These are phyloP conservation scores for Elsinoe australis DNA, from an alignment of 2,329 filamentous ascomycete species.

Conservation along the genomic window DNA sequence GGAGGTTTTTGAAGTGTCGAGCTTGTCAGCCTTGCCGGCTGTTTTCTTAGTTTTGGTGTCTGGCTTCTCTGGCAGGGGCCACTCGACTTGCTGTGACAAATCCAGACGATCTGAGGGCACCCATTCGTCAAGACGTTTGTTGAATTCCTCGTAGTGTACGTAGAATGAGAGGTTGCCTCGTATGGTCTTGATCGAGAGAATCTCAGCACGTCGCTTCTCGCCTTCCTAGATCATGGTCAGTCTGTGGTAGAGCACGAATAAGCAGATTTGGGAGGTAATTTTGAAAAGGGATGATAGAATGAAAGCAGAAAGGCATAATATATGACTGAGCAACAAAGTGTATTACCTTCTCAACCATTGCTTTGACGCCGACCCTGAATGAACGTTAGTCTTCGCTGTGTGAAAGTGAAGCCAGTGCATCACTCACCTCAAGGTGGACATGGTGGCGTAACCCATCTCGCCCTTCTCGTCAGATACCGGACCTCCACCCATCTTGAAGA, in stretches of 20 bases:
- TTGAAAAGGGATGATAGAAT: constrained; percentile 17
- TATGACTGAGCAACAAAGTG: no score
- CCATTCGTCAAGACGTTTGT: constrained; percentile 87
- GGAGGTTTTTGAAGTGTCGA: constrained; percentile 28
- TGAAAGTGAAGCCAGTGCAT: constrained; percentile 3
- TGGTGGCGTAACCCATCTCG: constrained; percentile 74
- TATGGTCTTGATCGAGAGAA: constrained; percentile 84
- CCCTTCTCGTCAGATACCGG: constrained; percentile 37
- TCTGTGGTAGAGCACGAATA: neutral
- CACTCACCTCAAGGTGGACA: constrained; percentile 70
- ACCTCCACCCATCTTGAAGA: constrained; percentile 11
- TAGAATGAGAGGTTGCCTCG: constrained; percentile 87
- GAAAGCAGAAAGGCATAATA: constrained; percentile 25
- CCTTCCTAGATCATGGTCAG: constrained; percentile 52
- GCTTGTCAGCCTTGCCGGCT: constrained; percentile 32
- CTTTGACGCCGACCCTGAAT: constrained; percentile 57
- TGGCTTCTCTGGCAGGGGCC: constrained; percentile 83
- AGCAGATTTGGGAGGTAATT: neutral
- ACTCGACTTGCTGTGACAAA: constrained; percentile 85
- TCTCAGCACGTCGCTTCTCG: constrained; percentile 83
- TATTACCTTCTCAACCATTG: constrained; percentile 60
- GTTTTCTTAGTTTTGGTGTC: constrained; percentile 81
- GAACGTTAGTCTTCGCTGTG: constrained; percentile 21
- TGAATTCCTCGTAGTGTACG: constrained; percentile 97
- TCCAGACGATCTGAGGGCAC: constrained; percentile 75